phyloP scores from a whole-genome alignment of 306 rosid species.

The Crotalaria pallida region DNA sequence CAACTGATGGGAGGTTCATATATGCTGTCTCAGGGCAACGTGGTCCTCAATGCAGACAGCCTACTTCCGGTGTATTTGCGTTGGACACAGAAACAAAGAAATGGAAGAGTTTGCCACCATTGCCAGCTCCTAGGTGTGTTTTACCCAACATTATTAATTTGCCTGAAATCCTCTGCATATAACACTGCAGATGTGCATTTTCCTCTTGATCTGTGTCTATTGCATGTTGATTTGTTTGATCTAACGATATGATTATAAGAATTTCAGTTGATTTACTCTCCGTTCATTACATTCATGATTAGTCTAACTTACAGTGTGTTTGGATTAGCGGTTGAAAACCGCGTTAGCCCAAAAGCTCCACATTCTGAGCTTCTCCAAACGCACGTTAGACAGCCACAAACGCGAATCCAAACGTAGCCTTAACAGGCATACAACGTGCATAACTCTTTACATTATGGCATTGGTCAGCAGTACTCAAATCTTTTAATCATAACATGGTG shows the following conservation, averaged over 20 bases:
- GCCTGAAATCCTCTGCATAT: background rate
- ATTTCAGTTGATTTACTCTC: background rate
- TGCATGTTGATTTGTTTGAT: background rate
- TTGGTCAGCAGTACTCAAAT: background rate
- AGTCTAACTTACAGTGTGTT: background rate
- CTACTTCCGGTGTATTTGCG: conserved; percentile 49
- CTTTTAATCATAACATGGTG: no score
- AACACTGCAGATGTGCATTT: background rate
- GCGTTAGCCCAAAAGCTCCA: no score
- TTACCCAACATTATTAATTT: background rate
- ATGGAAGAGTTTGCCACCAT: conserved; percentile 64
- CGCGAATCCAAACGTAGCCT: no score
- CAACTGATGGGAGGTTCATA: conserved; percentile 80
- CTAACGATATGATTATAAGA: background rate
- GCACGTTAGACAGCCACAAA: no score
- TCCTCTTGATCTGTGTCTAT: background rate
- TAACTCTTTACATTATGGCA: background rate
- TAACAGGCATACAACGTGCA: no score
- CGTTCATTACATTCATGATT: background rate
- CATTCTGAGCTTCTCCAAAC: no score
- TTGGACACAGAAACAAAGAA: conserved; percentile 64
- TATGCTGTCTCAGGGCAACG: conserved; percentile 75
- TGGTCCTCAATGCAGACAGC: conserved; percentile 85
- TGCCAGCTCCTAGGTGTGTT: conserved; percentile 76
- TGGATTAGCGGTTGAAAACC: background rate